Evolutionary conservation across 495 filamentous ascomycete genomes (phyloP), one percentile per base, ranked within the genome.

Genomic region (Xylaria nigripes): DNA sequence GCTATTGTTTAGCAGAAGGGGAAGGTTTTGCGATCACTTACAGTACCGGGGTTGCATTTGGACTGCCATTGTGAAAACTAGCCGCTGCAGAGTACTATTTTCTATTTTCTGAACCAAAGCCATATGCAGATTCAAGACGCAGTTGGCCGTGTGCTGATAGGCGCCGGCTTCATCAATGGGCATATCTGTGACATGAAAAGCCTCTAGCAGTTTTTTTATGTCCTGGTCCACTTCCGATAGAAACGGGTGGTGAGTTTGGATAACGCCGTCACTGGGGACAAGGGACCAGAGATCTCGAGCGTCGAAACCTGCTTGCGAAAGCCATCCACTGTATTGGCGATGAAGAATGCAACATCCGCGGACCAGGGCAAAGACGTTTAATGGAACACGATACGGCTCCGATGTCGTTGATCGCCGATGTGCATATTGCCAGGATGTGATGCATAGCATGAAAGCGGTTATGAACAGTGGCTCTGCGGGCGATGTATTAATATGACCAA

Each of bases 1-100:
- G 29, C 18, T 24, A 9, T 13, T 15, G 16, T 46, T n/a, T 9
- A 29, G n/a, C 13, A 7, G 21, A n/a, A 21, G 15, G 21, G 27
- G 9, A 13, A 10, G 5, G n/a, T 12, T 32, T 13, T 3, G 24
- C 3, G 0, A 32, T 23, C 24, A 55, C 52, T 55, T 55, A 55
- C 52, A 21, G 21, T 48, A 55, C 13, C 24, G 30, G 21, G 52
- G 10, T 9, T 43, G 21, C 52, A 55, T 55, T 42, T 25, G 44
- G n/a, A 48, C 45, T 15, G 52, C 52, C 52, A 55, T 55, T 1
- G 52, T 55, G 45, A 55, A 54, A 24, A 55, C 52, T 2, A 55
- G 36, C 9, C 45, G 36, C 19, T 55, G 52, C 7, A 55, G 45
- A 16, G 46, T 34, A 19, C 45, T 48, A n/a, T 10, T 34, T 5